These are phyloP conservation scores for Gastrolobium bilobum DNA, from an alignment of 306 rosid genomes.

Conservation along the genomic window DNA sequence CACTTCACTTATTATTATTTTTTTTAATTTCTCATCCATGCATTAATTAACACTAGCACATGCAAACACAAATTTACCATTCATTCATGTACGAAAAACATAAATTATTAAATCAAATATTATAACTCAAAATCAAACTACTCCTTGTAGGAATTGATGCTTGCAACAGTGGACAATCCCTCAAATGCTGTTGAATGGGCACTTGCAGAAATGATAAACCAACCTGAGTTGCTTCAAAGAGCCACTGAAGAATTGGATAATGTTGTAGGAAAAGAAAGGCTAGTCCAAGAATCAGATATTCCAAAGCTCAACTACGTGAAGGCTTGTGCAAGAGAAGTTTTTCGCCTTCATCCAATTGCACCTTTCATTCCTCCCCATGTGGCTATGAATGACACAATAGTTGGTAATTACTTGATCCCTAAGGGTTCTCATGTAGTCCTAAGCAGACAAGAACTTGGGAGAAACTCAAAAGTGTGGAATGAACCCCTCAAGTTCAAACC, in stretches of 20 bases:
- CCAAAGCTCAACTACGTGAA: conserved; percentile 55
- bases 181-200: conserved; percentile 57
- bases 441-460: conserved; percentile 48
- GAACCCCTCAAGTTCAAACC: conserved; percentile 55
- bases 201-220: conserved; percentile 58
- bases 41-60: too few relatives aligned
- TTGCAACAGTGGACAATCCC: conserved; percentile 57
- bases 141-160: conserved; percentile 51
- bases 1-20: not conserved
- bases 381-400: conserved; percentile 21
- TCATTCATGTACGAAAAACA: too few relatives aligned
- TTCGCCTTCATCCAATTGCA: conserved; percentile 59
- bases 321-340: conserved; percentile 58
- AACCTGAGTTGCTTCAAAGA: conserved; percentile 45
- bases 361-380: conserved; percentile 61
- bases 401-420: conserved; percentile 55
- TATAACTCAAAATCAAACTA: not conserved
- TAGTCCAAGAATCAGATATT: conserved; percentile 57
- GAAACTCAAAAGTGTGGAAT: conserved; percentile 53
- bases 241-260: conserved; percentile 54
- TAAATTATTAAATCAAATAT: too few relatives aligned
- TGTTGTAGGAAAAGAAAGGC: conserved; percentile 48
- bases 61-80: too few relatives aligned
- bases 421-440: conserved; percentile 60
- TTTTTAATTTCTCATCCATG: not conserved